phyloP scores from a whole-genome alignment of 1,284 basidiomycete genomes.

The Austroboletus rostrupii region DNA sequence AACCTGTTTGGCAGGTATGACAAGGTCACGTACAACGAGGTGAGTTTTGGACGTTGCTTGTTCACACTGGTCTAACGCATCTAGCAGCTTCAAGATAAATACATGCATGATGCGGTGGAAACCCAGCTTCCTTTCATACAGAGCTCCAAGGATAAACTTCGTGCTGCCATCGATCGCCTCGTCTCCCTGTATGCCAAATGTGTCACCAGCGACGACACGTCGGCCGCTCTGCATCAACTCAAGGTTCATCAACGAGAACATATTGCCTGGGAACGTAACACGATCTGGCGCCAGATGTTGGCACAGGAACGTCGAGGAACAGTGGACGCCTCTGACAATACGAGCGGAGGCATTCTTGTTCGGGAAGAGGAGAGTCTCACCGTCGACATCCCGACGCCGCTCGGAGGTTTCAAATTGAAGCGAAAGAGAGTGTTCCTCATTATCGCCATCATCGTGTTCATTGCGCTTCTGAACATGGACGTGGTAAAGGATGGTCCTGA shows the following conservation, averaged over 20 bases:
- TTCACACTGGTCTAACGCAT: background rate
- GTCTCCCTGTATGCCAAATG: slow-evolving; percentile 84
- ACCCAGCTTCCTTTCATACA: slow-evolving; percentile 65
- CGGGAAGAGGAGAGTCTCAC: slow-evolving; percentile 50
- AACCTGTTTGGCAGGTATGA: slow-evolving; percentile 64
- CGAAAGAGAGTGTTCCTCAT: slow-evolving; percentile 58
- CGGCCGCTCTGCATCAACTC: slow-evolving; percentile 77
- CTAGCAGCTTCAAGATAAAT: slow-evolving; percentile 72
- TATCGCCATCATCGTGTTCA: slow-evolving; percentile 56
- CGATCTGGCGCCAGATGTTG: slow-evolving; percentile 98
- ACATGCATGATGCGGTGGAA: slow-evolving; percentile 78
- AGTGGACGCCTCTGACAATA: slow-evolving; percentile 37
- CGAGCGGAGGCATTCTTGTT: slow-evolving; percentile 49
- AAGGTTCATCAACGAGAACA: slow-evolving; percentile 89
- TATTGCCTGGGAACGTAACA: slow-evolving; percentile 92
- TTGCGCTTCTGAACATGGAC: slow-evolving; percentile 56
- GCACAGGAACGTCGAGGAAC: slow-evolving; percentile 77
- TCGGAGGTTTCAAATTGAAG: slow-evolving; percentile 64
- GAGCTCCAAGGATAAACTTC: slow-evolving; percentile 61
- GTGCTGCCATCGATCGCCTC: slow-evolving; percentile 58
- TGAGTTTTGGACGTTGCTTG: slow-evolving; percentile 18
- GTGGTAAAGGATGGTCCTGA: slow-evolving; percentile 60
- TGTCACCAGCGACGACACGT: slow-evolving; percentile 73
- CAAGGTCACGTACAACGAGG: slow-evolving; percentile 85
- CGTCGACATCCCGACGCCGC: slow-evolving; percentile 55